Base-by-base conservation (phyloP, 2,329 filamentous ascomycete genomes). In the Aphanocladium album region DNA sequence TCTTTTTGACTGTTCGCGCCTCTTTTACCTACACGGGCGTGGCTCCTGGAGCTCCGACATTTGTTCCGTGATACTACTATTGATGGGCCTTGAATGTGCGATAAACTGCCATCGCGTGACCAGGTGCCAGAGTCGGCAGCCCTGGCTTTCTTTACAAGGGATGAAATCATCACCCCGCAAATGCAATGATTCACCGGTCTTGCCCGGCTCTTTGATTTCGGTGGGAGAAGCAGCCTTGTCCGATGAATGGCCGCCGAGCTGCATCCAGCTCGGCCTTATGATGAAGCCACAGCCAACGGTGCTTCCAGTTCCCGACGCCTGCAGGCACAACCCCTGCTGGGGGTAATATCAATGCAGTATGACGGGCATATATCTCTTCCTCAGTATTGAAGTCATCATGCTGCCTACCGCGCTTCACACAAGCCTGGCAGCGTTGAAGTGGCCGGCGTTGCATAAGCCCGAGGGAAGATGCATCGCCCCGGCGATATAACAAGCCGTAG, bases 11-110 rank as follows among this genome's bases (percentile, higher is more conserved):
- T 11, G 50, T 19, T 46, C 27, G 49, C 39, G 39, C 19, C 23
- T 21, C 23, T 65, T 66, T 62, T 66, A 67, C 59, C 69, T 66
- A 80, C 79, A 72, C 73, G 74, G 77, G 77, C 77, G 78, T 76
- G 79, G 79, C 79, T 81, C 79, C 79, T 65, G 71, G 77, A 70
- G 79, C 70, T 77, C 78, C 79, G 65, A 80, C 75, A 80, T 79
- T 58, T 60, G 9, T 9, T 37, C 4, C 39, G 37, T 52, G 47
- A 60, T 53, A 46, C 39, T 53, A 46, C 39, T n/a, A 9, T 30
- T 9, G 5, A 30, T 35, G 35, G 27, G 16, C 43, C 19, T 30
- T 43, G n/a, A 30, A 39, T 27, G 27, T 53, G 46, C 33, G 51
- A 21, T 8, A 4, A 30, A 55, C 52, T 30, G 25, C 25, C 7